Base-by-base conservation (phyloP, 2,329 filamentous ascomycete species). In the Hymenoscyphus infarciens region DNA sequence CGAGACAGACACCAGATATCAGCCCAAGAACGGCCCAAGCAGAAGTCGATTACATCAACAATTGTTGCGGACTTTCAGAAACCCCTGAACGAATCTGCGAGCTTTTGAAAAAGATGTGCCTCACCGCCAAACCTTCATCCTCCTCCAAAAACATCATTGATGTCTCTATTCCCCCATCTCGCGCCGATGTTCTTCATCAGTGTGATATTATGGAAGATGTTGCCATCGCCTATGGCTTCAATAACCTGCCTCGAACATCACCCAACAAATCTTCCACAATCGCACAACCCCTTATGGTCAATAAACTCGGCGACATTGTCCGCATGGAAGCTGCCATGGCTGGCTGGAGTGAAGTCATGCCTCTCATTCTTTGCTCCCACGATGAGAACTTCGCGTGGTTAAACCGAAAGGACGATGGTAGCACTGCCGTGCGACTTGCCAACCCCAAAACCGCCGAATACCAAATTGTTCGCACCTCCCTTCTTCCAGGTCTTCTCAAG, bases 131-230 rank as follows among this genome's bases (percentile, higher is more conserved):
- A 63, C 93, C 92, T 2, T 95, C 92, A 0, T 78, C 82, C 61
- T 83, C 84, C 65, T 83, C 89, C 65, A 77, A 84, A 61, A 87
- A 91, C 73, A 79, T 95, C 57, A 81, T 96, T 64, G 89, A 96
- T 72, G 87, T 98, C 31, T 83, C 88, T 39, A 85, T 98, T 27
- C 95, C 95, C 8, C 86, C 93, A 35, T 98, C 93, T 56, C 87
- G 95, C 66, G 94, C 95, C 56, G 95, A 99, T 76, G 89, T 99
- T 52, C 87, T 99, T 35, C 95, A 99, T 77, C 90, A 97, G 74
- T 96, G 92, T 71, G 95, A 99, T 75, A 91, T 99, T 69, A 99
- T 99, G 94, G 95, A 99, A 79, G 96, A 99, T 74, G 88, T 96
- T 22, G 95, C 92, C 49, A 95, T 99, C 68, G 92, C 92, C 60